Base-by-base conservation (phyloP, 1,284 basidiomycete genomes). In the Apiotrichum montevideense region DNA sequence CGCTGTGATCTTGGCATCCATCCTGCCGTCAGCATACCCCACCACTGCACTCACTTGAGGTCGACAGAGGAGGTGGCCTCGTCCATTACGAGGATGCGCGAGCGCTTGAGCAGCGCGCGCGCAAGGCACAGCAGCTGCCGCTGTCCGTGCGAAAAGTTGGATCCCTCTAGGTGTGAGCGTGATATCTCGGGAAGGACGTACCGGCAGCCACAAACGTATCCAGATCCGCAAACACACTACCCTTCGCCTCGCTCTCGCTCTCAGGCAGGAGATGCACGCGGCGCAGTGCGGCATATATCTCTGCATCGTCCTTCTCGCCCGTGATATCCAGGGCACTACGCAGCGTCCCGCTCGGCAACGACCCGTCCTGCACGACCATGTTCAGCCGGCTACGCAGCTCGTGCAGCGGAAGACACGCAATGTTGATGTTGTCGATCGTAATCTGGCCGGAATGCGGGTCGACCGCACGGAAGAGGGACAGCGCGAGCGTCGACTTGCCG, bases 61-160 rank as follows among this genome's bases (percentile, higher is more conserved):
- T 93, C 90, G 15, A 91, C 87, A 49, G 81, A 87, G n/a, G 87
- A 65, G 64, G 51, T 54, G 76, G 78, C 71, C 55, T 75, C 69
- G 82, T 78, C 85, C 65, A 88, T 79, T 29, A 90, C 79, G 48
- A 90, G 84, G 54, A 89, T 81, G 13, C 80, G 81, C 65, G 84
- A 86, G 53, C 82, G 80, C 75, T 87, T 87, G 37, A 88, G 80
- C 33, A 90, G 75, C 0, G 87, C 87, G 47, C 87, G 78, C 61
- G 84, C 85, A 1, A 90, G 77, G 14, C 87, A 86, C 6, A 90
- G 77, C 13, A 90, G 78, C 65, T 90, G 88, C 61, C 86, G 83
- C 74, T 92, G 87, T 11, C 88, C 88, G 9, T 85, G 85, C 62
- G 83, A 85, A 69, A 85, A 88, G 66, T 90, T 89, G 6, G 81